phyloP scores from a whole-genome alignment of 495 filamentous ascomycete species.

The Tricharina praecox region DNA sequence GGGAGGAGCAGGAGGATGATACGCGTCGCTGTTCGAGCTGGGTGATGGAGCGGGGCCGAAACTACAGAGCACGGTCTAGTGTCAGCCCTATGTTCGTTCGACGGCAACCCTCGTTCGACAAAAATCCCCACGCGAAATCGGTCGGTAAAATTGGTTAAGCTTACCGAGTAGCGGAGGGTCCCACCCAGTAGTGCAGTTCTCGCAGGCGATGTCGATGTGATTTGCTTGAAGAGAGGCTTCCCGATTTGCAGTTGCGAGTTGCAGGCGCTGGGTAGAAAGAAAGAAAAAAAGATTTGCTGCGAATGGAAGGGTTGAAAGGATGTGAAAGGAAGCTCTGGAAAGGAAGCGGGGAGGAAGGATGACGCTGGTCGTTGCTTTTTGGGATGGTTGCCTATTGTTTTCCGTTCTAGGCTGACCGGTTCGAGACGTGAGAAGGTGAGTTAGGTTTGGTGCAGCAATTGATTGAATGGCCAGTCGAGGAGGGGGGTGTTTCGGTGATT shows the following conservation, averaged over 20 bases:
- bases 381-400: too few relatives aligned
- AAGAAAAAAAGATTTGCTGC: conserved; percentile 10
- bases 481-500: too few relatives aligned
- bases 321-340: background rate
- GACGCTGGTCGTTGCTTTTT: too few relatives aligned
- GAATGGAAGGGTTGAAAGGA: conserved; percentile 8
- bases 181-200: too few relatives aligned
- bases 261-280: conserved; percentile 5
- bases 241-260: background rate
- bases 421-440: too few relatives aligned
- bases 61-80: conserved; percentile 14
- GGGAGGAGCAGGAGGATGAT: background rate
- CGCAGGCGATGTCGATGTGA: too few relatives aligned
- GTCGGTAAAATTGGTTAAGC: background rate
- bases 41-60: conserved; percentile 5
- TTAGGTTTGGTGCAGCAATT: too few relatives aligned
- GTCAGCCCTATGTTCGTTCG: conserved; percentile 24
- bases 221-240: background rate
- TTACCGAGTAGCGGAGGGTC: background rate
- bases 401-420: too few relatives aligned
- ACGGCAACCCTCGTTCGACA: too few relatives aligned
- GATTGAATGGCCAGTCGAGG: too few relatives aligned
- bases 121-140: conserved; percentile 2
- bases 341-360: background rate
- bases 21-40: background rate